Evolutionary conservation across 2,329 filamentous ascomycete species (phyloP), one percentile per base, ranked within the genome.

Genomic region (Hyphodiscus sp.): DNA sequence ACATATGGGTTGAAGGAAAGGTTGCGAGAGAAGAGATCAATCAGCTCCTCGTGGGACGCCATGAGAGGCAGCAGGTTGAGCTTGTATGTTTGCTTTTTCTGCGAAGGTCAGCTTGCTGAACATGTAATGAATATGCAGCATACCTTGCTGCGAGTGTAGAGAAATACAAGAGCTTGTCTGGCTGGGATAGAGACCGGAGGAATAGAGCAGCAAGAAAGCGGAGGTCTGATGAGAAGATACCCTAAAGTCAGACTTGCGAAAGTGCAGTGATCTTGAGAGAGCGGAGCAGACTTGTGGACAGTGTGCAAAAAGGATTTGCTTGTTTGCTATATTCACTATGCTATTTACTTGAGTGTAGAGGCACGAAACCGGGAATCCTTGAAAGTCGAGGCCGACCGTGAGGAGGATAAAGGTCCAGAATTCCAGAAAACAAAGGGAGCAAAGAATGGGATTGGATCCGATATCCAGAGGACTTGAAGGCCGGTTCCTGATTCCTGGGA

Each of bases 31-130:
- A 96, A 91, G 64, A 95, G 83, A 55, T 80, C 75, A n/a, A 86
- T 80, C 38, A 96, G 85, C 62, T 95, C 91, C 59, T 95, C 88
- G 67, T 91, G 84, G 64, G 83, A 79, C 70, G 86, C 82, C 74
- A 81, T 79, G 58, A 72, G 76, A 66, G 69, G 63, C 60, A 71
- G 72, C 59, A 71, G 58, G 63, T 71, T 72, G 55, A 69, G 71
- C 44, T 46, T 11, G n/a, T n/a, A 49, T 20, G 57, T 65, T 54
- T 65, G 63, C 52, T 45, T 54, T 41, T 53, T 56, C 33, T 38
- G 33, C 11, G 16, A 19, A 51, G 26, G 57, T 65, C 53, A 66
- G 63, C 53, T 45, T 53, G 43, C 55, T 56, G 51, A 47, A 51
- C 45, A 20, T 41, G 38, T 45, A 41, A 45, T 52, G 47, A 45